Evolutionary conservation across 768 basidiomycete genomes (phyloP).

Genomic region (Tulasnella sp.): DNA sequence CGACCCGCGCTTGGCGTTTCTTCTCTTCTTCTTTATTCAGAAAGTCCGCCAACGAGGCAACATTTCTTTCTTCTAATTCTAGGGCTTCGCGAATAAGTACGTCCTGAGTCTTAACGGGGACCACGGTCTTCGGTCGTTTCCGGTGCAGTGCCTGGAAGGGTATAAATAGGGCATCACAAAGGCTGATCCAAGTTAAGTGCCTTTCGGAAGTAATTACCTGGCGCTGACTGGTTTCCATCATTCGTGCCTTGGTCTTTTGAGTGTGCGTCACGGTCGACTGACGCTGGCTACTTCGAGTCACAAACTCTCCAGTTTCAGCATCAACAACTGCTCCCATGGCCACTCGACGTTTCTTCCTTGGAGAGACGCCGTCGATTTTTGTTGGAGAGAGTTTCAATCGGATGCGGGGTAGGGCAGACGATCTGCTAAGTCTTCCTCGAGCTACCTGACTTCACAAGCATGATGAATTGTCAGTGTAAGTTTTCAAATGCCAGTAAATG

Average conservation of each 20-base stretch:
- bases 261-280: slow-evolving; percentile 62
- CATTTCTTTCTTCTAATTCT: slow-evolving; percentile 83
- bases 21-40: slow-evolving; percentile 79
- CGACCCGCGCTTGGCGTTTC: slow-evolving; percentile 61
- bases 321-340: slow-evolving; percentile 55
- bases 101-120: slow-evolving; percentile 64
- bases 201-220: slow-evolving; percentile 10
- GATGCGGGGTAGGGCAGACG: background rate
- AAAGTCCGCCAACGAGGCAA: slow-evolving; percentile 72
- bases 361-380: background rate
- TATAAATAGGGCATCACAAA: background rate
- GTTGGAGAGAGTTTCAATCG: background rate
- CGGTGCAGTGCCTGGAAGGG: slow-evolving; percentile 45
- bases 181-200: background rate
- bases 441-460: background rate
- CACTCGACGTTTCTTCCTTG: slow-evolving; percentile 44
- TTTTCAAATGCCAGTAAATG: background rate
- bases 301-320: slow-evolving; percentile 59
- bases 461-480: no score
- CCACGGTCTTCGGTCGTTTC: slow-evolving; percentile 56
- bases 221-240: slow-evolving; percentile 53
- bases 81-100: slow-evolving; percentile 79
- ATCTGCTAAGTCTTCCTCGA: slow-evolving; percentile 10
- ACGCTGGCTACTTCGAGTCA: slow-evolving; percentile 35
- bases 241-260: slow-evolving; percentile 24